Percentiles rank a stretch among this genome's conserved stretches.
Conservation (phyloP, 805 yeast species). For the Tetrapisispora nanseiensis region DNA sequence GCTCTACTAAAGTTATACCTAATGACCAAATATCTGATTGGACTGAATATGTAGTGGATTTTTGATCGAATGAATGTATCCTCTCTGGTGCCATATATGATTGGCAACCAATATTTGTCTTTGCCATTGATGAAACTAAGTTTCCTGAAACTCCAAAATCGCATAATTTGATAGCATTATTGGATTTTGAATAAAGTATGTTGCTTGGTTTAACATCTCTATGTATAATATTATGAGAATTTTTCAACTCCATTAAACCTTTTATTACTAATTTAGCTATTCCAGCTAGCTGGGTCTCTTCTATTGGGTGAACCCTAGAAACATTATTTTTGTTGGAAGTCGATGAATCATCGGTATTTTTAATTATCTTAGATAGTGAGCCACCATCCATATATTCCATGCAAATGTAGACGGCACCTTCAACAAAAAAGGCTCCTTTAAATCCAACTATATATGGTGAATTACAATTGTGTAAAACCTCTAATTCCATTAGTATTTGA, state of each 20-base stretch:
- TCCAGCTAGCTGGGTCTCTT: conserved; percentile 70
- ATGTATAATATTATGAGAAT: conserved; percentile 84
- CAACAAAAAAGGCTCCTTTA: conserved; percentile 94
- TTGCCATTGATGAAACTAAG: conserved; percentile 86
- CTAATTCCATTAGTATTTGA: conserved; percentile 92
- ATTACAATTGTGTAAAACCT: conserved; percentile 81
- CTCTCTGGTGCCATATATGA: conserved; percentile 98
- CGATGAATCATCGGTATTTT: conserved; percentile 25
- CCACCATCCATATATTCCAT: conserved; percentile 98
- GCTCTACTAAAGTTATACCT: conserved; percentile 77
- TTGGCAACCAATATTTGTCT: conserved; percentile 95
- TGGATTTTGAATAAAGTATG: conserved; percentile 61
- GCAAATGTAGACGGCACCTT: conserved; percentile 96
- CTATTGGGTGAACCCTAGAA: conserved; percentile 42
- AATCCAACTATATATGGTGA: conserved; percentile 93
- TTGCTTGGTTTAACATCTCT: conserved; percentile 97
- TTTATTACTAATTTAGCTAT: conserved; percentile 69
- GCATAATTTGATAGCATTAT: conserved; percentile 80
- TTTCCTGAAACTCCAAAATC: conserved; percentile 98
- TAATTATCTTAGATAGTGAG: conserved; percentile 77
- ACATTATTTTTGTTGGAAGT: background rate
- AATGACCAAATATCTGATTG: conserved; percentile 95
- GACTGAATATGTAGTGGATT: conserved; percentile 74
- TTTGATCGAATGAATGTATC: conserved; percentile 63
- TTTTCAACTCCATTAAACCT: conserved; percentile 79